A percentile compares a stretch with the other conserved stretches of the same genome.
phyloP scores from a whole-genome alignment of 495 filamentous ascomycete genomes.

The Penicillium roqueforti region DNA sequence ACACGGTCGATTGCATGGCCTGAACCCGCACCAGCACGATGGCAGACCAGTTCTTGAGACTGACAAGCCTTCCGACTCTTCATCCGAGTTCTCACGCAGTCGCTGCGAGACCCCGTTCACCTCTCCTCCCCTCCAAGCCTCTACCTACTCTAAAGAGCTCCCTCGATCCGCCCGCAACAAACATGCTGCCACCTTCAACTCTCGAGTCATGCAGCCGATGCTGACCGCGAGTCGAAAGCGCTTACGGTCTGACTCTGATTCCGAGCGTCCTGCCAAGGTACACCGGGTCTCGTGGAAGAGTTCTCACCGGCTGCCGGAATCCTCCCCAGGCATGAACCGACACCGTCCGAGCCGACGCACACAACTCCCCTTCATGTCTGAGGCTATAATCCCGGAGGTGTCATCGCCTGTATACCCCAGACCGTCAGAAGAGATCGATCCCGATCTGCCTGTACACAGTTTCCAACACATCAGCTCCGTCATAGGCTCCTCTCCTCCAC shows the following conservation, averaged over 20 bases:
- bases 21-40: constrained; percentile 62
- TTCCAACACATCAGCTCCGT: constrained; percentile 56
- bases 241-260: constrained; percentile 62
- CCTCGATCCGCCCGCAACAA: constrained; percentile 44
- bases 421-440: constrained; percentile 69
- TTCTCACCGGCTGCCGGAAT: constrained; percentile 69
- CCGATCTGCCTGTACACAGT: constrained; percentile 67
- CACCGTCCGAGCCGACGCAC: constrained; percentile 41
- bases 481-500: constrained; percentile 70
- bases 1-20: constrained; percentile 56
- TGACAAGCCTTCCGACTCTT: constrained; percentile 66
- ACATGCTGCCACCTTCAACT: constrained; percentile 48
- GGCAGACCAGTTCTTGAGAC: constrained; percentile 38
- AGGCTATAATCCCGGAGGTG: constrained; percentile 61
- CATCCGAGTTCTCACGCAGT: constrained; percentile 56
- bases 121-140: constrained; percentile 36
- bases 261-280: constrained; percentile 53
- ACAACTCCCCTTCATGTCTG: constrained; percentile 66
- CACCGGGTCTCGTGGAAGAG: constrained; percentile 66
- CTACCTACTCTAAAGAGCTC: constrained; percentile 44
- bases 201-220: constrained; percentile 44
- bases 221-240: constrained; percentile 57
- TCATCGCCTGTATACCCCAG: constrained; percentile 58
- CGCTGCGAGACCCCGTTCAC: constrained; percentile 47
- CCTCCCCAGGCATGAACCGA: constrained; percentile 62